phyloP scores from a whole-genome alignment of 148 eudicot species.

The Rhododendron kiyosumense region DNA sequence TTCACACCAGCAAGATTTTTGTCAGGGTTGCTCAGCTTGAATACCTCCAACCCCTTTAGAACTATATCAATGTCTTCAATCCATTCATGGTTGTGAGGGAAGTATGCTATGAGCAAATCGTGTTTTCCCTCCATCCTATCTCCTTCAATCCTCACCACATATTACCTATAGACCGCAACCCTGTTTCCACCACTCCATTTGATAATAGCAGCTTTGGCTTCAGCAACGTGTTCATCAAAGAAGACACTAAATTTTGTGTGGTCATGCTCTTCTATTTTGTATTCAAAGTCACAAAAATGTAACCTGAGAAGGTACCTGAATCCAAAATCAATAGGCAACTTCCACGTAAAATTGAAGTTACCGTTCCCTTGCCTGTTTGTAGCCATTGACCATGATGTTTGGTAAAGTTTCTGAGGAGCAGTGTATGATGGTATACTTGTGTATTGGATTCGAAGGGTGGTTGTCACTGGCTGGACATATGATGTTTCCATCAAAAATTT shows the following conservation, averaged over 20 bases:
- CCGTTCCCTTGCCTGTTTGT: neutral
- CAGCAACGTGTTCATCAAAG: constrained; percentile 19
- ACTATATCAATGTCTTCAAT: neutral
- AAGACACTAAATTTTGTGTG: constrained; percentile 12
- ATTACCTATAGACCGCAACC: constrained; percentile 12
- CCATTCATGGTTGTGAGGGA: neutral
- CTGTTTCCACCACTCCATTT: neutral
- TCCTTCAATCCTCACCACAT: neutral
- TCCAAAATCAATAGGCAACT: constrained; percentile 29
- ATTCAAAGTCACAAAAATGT: constrained; percentile 26
- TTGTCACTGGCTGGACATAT: neutral
- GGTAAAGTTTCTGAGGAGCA: constrained; percentile 27
- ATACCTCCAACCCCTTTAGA: constrained; percentile 23
- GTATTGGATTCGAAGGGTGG: constrained; percentile 5
- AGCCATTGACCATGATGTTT: constrained; percentile 13
- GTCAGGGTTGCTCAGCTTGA: constrained; percentile 14
- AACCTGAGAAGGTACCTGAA: constrained; percentile 15
- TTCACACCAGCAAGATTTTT: constrained; percentile 5
- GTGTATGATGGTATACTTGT: constrained; percentile 11
- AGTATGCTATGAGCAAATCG: neutral
- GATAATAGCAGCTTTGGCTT: constrained; percentile 8
- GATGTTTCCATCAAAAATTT: neutral
- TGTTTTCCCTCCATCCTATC: neutral
- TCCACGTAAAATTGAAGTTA: constrained; percentile 22
- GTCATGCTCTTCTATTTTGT: constrained; percentile 3